These are phyloP conservation scores for Dalbergia cochinchinensis DNA, from an alignment of 306 rosid species.

Conservation along the genomic window DNA sequence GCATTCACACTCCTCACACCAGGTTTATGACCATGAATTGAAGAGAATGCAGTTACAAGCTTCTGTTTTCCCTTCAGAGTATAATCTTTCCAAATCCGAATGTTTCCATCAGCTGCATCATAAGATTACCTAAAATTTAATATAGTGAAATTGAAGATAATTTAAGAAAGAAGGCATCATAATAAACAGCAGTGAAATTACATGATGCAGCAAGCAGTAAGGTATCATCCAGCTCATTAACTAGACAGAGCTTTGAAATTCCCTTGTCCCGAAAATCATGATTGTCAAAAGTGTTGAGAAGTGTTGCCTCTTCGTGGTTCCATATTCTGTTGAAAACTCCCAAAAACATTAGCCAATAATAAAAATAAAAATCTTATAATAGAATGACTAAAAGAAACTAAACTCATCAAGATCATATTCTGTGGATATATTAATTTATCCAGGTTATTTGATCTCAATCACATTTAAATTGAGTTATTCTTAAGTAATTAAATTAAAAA, in stretches of 20 bases:
- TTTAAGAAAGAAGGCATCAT: constrained; percentile 18
- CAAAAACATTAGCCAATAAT: constrained; percentile 36
- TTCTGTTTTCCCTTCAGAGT: constrained; percentile 78
- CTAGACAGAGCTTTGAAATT: constrained; percentile 91
- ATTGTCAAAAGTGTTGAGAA: constrained; percentile 89
- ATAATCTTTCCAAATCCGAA: constrained; percentile 96
- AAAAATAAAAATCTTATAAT: constrained; percentile 12
- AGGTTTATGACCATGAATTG: constrained; percentile 91
- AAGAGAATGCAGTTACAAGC: constrained; percentile 96
- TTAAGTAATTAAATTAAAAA: too few relatives aligned
- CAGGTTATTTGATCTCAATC: too few relatives aligned
- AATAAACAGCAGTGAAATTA: constrained; percentile 53
- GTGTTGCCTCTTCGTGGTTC: constrained; percentile 86
- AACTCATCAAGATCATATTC: constrained; percentile 26
- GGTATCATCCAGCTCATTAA: constrained; percentile 96
- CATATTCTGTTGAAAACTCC: constrained; percentile 69
- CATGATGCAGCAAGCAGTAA: constrained; percentile 98
- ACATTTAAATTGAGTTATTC: too few relatives aligned
- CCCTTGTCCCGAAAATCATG: constrained; percentile 93
- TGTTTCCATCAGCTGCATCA: constrained; percentile 83
- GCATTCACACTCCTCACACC: constrained; percentile 85
- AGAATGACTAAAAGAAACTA: constrained; percentile 17
- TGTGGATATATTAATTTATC: not conserved
- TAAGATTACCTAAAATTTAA: constrained; percentile 38
- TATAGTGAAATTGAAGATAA: constrained; percentile 9